A percentile compares a stretch with the other conserved stretches of the same genome.
Evolutionary conservation across 345 rosid species (phyloP).

Genomic region (Brassica napus): Da-Ae NC_063434.1:269501-270000

Average conservation of each 20-base stretch:
- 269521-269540: slow-evolving; percentile 11
- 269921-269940: slow-evolving; percentile 77
- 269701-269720: neutral
- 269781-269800: slow-evolving; percentile 77
- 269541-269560: neutral
- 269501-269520: slow-evolving; percentile 76
- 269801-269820: slow-evolving; percentile 87
- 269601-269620: slow-evolving; percentile 90
- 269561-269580: neutral
- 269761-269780: slow-evolving; percentile 45
- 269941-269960: slow-evolving; percentile 74
- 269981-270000: neutral
- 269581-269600: slow-evolving; percentile 39
- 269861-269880: slow-evolving; percentile 68
- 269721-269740: neutral
- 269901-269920: slow-evolving; percentile 63
- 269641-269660: slow-evolving; percentile 60
- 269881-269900: slow-evolving; percentile 72
- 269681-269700: too few species aligned
- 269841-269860: slow-evolving; percentile 75
- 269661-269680: slow-evolving; percentile 75
- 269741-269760: neutral
- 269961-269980: neutral
- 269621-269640: slow-evolving; percentile 77
- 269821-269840: slow-evolving; percentile 95